phyloP scores from a whole-genome alignment of 2,329 filamentous ascomycete genomes.

The Aspergillus fumigatus region DNA sequence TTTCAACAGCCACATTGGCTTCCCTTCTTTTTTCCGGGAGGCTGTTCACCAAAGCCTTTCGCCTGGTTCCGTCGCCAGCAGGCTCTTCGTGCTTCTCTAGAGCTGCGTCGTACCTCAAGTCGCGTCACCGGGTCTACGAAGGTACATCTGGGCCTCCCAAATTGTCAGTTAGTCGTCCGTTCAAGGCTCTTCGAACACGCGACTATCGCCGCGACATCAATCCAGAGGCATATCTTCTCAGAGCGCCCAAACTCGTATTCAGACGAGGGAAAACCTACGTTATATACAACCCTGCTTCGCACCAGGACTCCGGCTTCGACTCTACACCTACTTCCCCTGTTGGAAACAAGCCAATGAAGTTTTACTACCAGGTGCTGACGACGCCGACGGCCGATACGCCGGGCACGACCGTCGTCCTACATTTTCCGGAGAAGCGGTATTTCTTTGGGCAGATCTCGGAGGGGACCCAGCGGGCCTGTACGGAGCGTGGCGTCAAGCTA shows the following conservation, averaged over 20 bases:
- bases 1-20: constrained; percentile 32
- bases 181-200: neutral
- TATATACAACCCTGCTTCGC: constrained; percentile 17
- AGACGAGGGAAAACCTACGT: constrained; percentile 15
- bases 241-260: constrained; percentile 7
- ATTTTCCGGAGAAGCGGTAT: constrained; percentile 79
- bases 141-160: neutral
- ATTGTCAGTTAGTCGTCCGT: neutral
- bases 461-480: constrained; percentile 74
- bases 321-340: neutral
- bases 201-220: neutral
- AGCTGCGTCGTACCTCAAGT: neutral
- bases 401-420: constrained; percentile 70
- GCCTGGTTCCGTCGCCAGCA: constrained; percentile 12
- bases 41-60: constrained; percentile 25
- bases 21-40: constrained; percentile 27
- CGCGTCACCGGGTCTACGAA: neutral
- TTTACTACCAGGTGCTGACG: constrained; percentile 68
- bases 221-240: constrained; percentile 10
- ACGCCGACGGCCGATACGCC: constrained; percentile 85
- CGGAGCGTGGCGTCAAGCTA: constrained; percentile 62
- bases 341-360: constrained; percentile 57
- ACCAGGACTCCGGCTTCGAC: constrained; percentile 12
- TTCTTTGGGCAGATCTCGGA: constrained; percentile 78
- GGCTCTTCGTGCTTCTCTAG: constrained; percentile 6